These are phyloP conservation scores for Orbilia blumenaviensis DNA, from an alignment of 2,329 filamentous ascomycete genomes.

Conservation along the genomic window DNA sequence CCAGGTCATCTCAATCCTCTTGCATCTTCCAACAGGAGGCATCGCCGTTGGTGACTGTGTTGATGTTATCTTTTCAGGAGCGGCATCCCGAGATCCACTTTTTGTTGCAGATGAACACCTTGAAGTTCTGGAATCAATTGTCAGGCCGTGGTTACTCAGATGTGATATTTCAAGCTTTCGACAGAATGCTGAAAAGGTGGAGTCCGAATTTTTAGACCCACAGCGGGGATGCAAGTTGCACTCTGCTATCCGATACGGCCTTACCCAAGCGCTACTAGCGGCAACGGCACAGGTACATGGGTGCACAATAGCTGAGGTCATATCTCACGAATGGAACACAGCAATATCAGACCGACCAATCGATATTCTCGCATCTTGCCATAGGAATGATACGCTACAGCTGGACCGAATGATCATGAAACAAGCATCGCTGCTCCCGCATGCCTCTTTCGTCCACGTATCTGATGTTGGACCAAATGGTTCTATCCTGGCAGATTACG, in stretches of 20 bases:
- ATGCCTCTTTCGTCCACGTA: constrained; percentile 55
- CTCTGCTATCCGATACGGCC: constrained; percentile 52
- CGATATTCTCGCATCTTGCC: constrained; percentile 55
- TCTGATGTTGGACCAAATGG: constrained; percentile 50
- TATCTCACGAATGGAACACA: constrained; percentile 53
- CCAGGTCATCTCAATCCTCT: constrained; percentile 53
- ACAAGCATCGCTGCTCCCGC: constrained; percentile 48
- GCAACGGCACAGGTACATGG: constrained; percentile 45
- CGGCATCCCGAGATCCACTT: constrained; percentile 53
- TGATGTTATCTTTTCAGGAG: constrained; percentile 56
- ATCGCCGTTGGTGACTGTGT: constrained; percentile 54
- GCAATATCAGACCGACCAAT: constrained; percentile 25
- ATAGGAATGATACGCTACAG: constrained; percentile 54
- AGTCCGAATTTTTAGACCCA: constrained; percentile 11
- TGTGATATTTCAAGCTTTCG: constrained; percentile 52
- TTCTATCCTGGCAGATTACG: constrained; percentile 39
- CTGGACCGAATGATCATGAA: constrained; percentile 56
- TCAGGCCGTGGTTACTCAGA: constrained; percentile 52
- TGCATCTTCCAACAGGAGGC: constrained; percentile 47
- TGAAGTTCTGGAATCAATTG: constrained; percentile 35
- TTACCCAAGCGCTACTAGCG: constrained; percentile 53
- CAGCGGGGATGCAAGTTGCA: constrained; percentile 35
- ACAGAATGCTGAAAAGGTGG: constrained; percentile 3
- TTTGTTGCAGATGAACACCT: constrained; percentile 54
- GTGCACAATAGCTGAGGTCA: constrained; percentile 51